Evolutionary conservation across 1,284 basidiomycete genomes (phyloP).

Genomic region (Schizophyllum commune): DNA sequence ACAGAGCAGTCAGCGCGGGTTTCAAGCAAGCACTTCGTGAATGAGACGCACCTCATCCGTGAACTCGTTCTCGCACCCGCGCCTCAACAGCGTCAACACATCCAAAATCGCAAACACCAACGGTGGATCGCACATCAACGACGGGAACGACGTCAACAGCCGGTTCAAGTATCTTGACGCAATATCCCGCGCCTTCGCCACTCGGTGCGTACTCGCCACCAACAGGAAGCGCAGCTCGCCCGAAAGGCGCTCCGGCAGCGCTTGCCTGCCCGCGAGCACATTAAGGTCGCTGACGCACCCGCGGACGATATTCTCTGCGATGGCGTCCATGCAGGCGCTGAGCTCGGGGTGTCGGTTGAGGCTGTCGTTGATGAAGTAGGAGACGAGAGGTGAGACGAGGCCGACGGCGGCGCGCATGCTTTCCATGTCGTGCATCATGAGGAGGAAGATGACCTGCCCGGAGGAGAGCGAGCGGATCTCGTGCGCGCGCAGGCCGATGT

Average conservation of each 20-base stretch:
- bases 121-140: constrained; percentile 85
- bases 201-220: constrained; percentile 77
- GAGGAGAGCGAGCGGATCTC: constrained; percentile 76
- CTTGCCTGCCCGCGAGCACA: constrained; percentile 70
- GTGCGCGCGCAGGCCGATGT: constrained; percentile 62
- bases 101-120: constrained; percentile 90
- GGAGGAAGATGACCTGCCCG: constrained; percentile 82
- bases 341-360: constrained; percentile 69
- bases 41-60: constrained; percentile 69
- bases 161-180: constrained; percentile 81
- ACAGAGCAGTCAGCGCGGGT: constrained; percentile 5
- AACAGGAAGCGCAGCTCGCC: constrained; percentile 74
- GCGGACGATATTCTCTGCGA: constrained; percentile 81
- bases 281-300: constrained; percentile 68
- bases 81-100: constrained; percentile 82
- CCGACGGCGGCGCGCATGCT: constrained; percentile 79
- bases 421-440: constrained; percentile 88
- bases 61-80: constrained; percentile 87
- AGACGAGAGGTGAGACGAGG: constrained; percentile 74
- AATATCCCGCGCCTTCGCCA: constrained; percentile 74
- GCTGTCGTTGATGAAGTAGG: constrained; percentile 87
- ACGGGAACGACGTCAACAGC: constrained; percentile 89
- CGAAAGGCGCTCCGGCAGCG: constrained; percentile 66
- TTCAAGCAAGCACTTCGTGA: constrained; percentile 1
- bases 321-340: constrained; percentile 73